A percentile compares a stretch with the other conserved stretches of the same genome.
These are phyloP conservation scores for Holtermannia corniformis DNA, from an alignment of 768 basidiomycete species.

Conservation along the genomic window DNA sequence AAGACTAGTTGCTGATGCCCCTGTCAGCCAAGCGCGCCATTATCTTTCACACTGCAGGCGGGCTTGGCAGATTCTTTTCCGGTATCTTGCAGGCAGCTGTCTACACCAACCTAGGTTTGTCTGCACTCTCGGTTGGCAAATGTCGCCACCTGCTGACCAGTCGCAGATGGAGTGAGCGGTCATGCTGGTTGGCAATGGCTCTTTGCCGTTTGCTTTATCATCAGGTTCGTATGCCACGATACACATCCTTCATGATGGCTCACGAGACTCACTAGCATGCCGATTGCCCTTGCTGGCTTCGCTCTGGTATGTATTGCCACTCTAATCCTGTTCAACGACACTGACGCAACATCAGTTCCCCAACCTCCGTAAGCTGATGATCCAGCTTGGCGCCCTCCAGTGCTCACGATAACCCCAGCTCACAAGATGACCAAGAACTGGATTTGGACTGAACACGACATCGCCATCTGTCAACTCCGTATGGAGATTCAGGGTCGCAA, in stretches of 20 bases:
- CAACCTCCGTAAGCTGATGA: background rate
- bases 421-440: conserved; percentile 14
- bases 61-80: conserved; percentile 24
- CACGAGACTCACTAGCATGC: conserved; percentile 9
- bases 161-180: conserved; percentile 15
- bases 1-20: conserved; percentile 4
- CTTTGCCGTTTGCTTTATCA: conserved; percentile 14
- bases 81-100: conserved; percentile 32
- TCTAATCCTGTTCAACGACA: conserved; percentile 20
- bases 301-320: background rate
- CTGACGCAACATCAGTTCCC: conserved; percentile 13
- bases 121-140: background rate
- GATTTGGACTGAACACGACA: conserved; percentile 14
- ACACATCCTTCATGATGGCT: background rate
- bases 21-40: conserved; percentile 33
- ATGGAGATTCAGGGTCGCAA: conserved; percentile 12
- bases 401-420: conserved; percentile 23
- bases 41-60: conserved; percentile 30
- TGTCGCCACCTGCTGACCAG: background rate
- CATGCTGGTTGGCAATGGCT: conserved; percentile 23
- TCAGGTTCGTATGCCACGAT: background rate
- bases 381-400: conserved; percentile 17
- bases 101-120: conserved; percentile 19
- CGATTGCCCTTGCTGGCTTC: conserved; percentile 14
- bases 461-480: conserved; percentile 14